A percentile compares a stretch with the other conserved stretches of the same genome.
Conservation (phyloP, 2,329 filamentous ascomycete species). For the Fusarium liriodendri region DNA sequence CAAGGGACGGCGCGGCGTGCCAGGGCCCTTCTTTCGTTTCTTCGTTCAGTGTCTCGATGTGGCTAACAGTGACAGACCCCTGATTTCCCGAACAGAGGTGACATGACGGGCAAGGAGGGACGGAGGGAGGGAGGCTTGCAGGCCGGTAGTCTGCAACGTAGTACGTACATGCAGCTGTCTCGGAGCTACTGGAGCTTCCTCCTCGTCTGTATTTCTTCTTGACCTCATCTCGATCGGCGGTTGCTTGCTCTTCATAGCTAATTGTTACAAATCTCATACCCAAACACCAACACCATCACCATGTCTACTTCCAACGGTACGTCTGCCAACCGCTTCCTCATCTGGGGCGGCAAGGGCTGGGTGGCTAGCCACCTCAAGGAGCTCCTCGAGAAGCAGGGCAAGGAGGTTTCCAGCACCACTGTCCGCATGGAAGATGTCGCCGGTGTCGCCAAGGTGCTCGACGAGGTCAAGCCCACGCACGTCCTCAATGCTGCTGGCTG, state of each 20-base stretch:
- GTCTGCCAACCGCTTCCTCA: conserved; percentile 51
- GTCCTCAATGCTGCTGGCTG: conserved; percentile 75
- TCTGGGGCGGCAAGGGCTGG: conserved; percentile 74
- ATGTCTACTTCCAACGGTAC: background rate
- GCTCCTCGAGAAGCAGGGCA: conserved; percentile 68
- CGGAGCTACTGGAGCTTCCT: background rate
- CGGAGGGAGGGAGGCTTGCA: background rate
- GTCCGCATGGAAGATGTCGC: conserved; percentile 74
- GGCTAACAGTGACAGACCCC: background rate
- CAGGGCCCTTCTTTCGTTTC: background rate
- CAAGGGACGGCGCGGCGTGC: background rate
- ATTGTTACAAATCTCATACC: background rate
- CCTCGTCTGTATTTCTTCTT: background rate
- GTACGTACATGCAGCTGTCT: background rate
- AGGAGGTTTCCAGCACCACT: conserved; percentile 70
- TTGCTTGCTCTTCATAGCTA: background rate
- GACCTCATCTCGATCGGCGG: background rate
- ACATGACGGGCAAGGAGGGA: background rate
- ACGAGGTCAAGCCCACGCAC: conserved; percentile 71
- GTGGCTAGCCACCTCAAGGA: conserved; percentile 70
- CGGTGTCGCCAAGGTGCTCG: conserved; percentile 66
- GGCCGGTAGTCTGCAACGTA: background rate
- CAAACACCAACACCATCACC: background rate
- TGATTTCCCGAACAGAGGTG: background rate
- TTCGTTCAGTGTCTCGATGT: background rate